Evolutionary conservation across 2,329 filamentous ascomycete species (phyloP).

Genomic region (Pestalotiopsis sp.): DNA sequence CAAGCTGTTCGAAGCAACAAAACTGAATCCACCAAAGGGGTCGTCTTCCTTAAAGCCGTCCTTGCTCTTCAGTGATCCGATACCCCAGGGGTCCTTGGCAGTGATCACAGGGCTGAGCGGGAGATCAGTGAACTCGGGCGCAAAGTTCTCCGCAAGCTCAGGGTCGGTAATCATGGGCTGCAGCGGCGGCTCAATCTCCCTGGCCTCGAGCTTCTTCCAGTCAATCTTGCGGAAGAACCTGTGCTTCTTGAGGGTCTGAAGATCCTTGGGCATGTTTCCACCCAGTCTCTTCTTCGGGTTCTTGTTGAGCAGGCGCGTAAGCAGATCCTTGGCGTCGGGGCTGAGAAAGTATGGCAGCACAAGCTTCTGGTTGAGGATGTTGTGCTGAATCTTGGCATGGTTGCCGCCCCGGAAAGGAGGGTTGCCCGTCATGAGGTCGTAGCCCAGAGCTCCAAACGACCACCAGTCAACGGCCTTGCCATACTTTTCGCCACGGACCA

Average conservation of each 20-base stretch:
- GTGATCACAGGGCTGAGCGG: conserved; percentile 74
- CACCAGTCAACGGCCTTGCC: conserved; percentile 98
- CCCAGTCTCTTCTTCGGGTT: conserved; percentile 90
- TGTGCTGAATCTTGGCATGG: conserved; percentile 92
- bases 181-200: conserved; percentile 87
- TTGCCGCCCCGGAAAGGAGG: conserved; percentile 92
- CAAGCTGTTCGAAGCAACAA: conserved; percentile 61
- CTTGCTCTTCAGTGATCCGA: conserved; percentile 32
- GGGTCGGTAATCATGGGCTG: conserved; percentile 93
- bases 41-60: conserved; percentile 50
- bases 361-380: conserved; percentile 92
- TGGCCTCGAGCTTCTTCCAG: conserved; percentile 82
- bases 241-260: conserved; percentile 84
- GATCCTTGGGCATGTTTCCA: conserved; percentile 84
- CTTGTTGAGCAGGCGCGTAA: conserved; percentile 87
- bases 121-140: conserved; percentile 85
- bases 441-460: conserved; percentile 92
- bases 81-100: conserved; percentile 43
- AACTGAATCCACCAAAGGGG: conserved; percentile 67
- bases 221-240: conserved; percentile 97
- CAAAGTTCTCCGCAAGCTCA: conserved; percentile 95
- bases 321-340: conserved; percentile 89
- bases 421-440: conserved; percentile 88
- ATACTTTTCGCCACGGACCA: conserved; percentile 85
- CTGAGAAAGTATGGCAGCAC: conserved; percentile 87